Conservation (phyloP, 192 early-diverging fungal genomes). For the Lobulomyces angularis region DNA sequence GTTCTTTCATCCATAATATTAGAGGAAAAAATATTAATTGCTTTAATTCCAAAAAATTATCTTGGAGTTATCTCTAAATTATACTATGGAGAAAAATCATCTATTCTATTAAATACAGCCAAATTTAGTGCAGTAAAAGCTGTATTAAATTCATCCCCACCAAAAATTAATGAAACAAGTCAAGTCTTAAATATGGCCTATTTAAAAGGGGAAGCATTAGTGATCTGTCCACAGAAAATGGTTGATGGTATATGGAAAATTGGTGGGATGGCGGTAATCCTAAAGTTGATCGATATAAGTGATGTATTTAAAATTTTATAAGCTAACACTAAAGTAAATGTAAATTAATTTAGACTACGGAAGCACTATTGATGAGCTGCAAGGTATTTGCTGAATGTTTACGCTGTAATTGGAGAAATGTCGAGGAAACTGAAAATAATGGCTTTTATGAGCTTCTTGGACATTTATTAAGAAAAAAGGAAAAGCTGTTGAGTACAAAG, state of each 20-base stretch:
- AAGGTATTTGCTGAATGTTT: conserved; percentile 46
- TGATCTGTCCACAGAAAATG: conserved; percentile 42
- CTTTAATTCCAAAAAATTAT: conserved; percentile 39
- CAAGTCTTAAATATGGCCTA: conserved; percentile 21
- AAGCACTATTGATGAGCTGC: conserved; percentile 33
- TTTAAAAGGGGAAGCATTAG: conserved; percentile 37
- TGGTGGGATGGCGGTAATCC: conserved; percentile 50
- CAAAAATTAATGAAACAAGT: conserved; percentile 36
- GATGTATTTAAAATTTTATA: conserved; percentile 23
- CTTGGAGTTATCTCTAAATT: conserved; percentile 7
- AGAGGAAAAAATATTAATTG: conserved; percentile 53
- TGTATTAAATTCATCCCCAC: conserved; percentile 39
- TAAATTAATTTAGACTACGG: conserved; percentile 22
- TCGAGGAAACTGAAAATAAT: conserved; percentile 56
- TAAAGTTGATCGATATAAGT: conserved; percentile 45
- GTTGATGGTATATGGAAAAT: conserved; percentile 61
- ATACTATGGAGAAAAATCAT: not conserved
- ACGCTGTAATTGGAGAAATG: conserved; percentile 52
- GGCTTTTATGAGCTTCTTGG: conserved; percentile 57
- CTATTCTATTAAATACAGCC: not conserved
- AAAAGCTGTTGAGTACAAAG: conserved; percentile 37
- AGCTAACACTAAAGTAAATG: not conserved
- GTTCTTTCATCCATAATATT: conserved; percentile 44
- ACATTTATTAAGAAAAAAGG: conserved; percentile 50
- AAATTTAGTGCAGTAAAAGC: conserved; percentile 6